A percentile compares a stretch with the other conserved stretches of the same genome.
Evolutionary conservation across 306 rosid genomes (phyloP).

Genomic region (Cotoneaster glaucophyllus): DNA sequence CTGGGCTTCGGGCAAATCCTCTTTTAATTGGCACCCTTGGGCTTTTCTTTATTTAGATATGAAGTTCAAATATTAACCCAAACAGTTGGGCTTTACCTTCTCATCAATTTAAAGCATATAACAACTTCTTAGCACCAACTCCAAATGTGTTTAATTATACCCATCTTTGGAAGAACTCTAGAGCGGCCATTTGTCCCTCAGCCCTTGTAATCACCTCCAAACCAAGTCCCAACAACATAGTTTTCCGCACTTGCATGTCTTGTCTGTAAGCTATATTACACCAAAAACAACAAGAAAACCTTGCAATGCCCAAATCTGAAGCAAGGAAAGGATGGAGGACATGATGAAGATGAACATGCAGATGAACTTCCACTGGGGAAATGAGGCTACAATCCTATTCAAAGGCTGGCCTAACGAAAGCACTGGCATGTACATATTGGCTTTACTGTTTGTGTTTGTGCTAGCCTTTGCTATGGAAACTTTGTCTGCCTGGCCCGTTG

Average conservation of each 20-base stretch:
- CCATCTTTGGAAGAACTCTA: background rate
- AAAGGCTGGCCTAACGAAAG: slow-evolving; percentile 49
- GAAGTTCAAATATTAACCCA: too few species aligned
- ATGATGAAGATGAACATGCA: slow-evolving; percentile 24
- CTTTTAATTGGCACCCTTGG: too few species aligned
- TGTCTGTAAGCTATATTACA: background rate
- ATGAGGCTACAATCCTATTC: slow-evolving; percentile 46
- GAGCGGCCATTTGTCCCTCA: background rate
- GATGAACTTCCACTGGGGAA: slow-evolving; percentile 73
- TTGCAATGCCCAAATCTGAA: background rate
- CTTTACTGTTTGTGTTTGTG: slow-evolving; percentile 44
- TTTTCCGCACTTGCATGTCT: background rate
- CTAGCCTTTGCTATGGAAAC: slow-evolving; percentile 40
- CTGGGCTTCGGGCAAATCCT: too few species aligned
- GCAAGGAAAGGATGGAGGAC: background rate
- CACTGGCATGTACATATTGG: slow-evolving; percentile 52
- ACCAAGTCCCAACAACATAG: background rate
- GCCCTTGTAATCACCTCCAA: background rate
- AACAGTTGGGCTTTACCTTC: too few species aligned
- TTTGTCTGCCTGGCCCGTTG: slow-evolving; percentile 28
- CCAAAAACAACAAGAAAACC: background rate
- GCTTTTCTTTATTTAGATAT: too few species aligned
- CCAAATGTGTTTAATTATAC: too few species aligned
- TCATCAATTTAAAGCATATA: too few species aligned
- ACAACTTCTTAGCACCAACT: too few species aligned